phyloP scores from a whole-genome alignment of 768 basidiomycete species.

The Mycena rosella region DNA sequence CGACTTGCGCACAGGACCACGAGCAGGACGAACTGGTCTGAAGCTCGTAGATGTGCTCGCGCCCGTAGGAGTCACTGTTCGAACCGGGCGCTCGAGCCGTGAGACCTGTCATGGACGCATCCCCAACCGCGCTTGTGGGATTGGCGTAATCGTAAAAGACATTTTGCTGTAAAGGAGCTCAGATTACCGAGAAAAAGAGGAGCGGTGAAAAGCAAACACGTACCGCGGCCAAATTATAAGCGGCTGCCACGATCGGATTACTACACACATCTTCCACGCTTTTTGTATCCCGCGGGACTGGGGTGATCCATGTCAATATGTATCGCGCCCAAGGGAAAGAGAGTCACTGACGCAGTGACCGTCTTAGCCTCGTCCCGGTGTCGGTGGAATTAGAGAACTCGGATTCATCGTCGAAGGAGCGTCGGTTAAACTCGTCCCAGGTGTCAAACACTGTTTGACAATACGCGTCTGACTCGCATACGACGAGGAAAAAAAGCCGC shows the following conservation, averaged over 20 bases:
- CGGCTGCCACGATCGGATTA: constrained; percentile 13
- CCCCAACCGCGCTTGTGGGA: constrained; percentile 4
- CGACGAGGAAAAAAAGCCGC: constrained; percentile 3
- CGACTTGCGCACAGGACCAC: background rate
- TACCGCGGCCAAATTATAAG: constrained; percentile 6
- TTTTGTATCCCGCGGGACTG: constrained; percentile 8
- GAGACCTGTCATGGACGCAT: constrained; percentile 7
- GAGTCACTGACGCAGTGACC: constrained; percentile 8
- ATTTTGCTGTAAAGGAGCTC: constrained; percentile 11
- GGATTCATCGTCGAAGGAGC: constrained; percentile 9
- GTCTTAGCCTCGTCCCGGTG: constrained; percentile 6
- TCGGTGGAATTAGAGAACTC: constrained; percentile 7
- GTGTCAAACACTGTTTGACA: constrained; percentile 10
- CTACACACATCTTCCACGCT: constrained; percentile 3
- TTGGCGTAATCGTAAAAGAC: constrained; percentile 7
- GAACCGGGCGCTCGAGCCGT: constrained; percentile 9
- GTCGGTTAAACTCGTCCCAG: constrained; percentile 13
- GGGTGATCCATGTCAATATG: constrained; percentile 8
- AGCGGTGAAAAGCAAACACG: constrained; percentile 11
- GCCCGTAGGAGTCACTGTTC: constrained; percentile 6
- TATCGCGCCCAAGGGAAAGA: constrained; percentile 1
- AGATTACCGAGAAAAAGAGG: constrained; percentile 2
- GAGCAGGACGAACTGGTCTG: constrained; percentile 1
- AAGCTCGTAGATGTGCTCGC: constrained; percentile 8
- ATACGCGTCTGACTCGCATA: constrained; percentile 6